Evolutionary conservation across 768 basidiomycete species (phyloP), one percentile per base, ranked within the genome.

Genomic region (Pleurotus citrinopileatus): DNA sequence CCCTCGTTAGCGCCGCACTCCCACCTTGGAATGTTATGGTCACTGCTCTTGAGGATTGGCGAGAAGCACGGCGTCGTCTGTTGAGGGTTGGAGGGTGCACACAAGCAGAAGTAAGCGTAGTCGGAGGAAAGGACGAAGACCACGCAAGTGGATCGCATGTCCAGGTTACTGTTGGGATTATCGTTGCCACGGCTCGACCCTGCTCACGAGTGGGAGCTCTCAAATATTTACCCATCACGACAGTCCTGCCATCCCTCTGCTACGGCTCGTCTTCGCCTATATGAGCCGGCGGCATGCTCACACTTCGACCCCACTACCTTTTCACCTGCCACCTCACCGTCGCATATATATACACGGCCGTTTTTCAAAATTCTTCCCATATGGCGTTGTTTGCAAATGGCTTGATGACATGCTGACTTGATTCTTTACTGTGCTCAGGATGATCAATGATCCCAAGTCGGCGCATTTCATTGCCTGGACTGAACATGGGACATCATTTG

Each of bases 391-490:
- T 34, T 19, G 25, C 45, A 19, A 58, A 22, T 34, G 17, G 34
- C 36, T 2, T 4, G 20, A 40, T 40, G 42, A 48, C 28, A 15
- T 43, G 55, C 55, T 48, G 42, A 50, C 53, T 3, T 13, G n/a
- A 22, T 42, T 45, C 45, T 44, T 55, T 37, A 44, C 13, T 61
- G n/a, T n/a, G n/a, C n/a, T n/a, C n/a, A 92, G 89, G 65, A 93
- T 94, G 89, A 92, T 94, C 70, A 89, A 79, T 62, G 91, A 93
- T 66, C 68, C 87, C 6, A 89, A 89, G 65, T 87, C 87, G 1
- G 78, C 86, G 4, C 83, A 84, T 60, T 91, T 89, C 65, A 92
- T 93, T 61, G 72, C 82, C 1, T 94, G 90, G 89, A 91, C 89
- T 1, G 87, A 90, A 26, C 77, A 83, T 10, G 90, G 91, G 22